Conservation (phyloP, 768 basidiomycete species). For the Lepiota brunneoincarnata region DNA sequence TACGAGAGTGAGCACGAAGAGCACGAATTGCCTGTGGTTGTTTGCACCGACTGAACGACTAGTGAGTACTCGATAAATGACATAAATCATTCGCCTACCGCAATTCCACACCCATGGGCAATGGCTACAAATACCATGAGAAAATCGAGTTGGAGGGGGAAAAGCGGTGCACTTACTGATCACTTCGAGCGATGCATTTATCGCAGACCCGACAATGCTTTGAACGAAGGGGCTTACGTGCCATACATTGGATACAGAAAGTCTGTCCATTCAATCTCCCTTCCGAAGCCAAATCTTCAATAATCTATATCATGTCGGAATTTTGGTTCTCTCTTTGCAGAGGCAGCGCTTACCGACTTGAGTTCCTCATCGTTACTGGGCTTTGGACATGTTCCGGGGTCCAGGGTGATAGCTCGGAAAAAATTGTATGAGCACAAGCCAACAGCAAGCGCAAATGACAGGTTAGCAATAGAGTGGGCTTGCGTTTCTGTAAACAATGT, state of each 20-base stretch:
- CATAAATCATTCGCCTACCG: conserved; percentile 44
- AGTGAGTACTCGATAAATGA: neutral
- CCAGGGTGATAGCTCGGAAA: conserved; percentile 84
- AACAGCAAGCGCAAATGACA: conserved; percentile 69
- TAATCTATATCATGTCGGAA: conserved; percentile 48
- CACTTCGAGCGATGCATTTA: conserved; percentile 84
- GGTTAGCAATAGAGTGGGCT: conserved; percentile 70
- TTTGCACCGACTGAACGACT: conserved; percentile 69
- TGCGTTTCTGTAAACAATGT: conserved; percentile 57
- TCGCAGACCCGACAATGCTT: conserved; percentile 95
- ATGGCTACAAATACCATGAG: conserved; percentile 51
- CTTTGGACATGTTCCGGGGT: conserved; percentile 85
- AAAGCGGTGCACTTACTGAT: conserved; percentile 66
- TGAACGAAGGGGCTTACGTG: conserved; percentile 86
- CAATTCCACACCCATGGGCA: conserved; percentile 99
- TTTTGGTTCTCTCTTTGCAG: neutral
- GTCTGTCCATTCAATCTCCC: conserved; percentile 93
- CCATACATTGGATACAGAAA: conserved; percentile 96
- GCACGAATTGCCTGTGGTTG: conserved; percentile 93
- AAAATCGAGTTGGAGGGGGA: neutral
- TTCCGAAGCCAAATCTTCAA: conserved; percentile 87
- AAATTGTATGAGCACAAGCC: conserved; percentile 85
- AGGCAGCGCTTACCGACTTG: conserved; percentile 61
- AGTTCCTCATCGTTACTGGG: conserved; percentile 82
- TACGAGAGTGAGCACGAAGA: conserved; percentile 89